A percentile compares a stretch with the other conserved stretches of the same genome.
Evolutionary conservation across 2,329 filamentous ascomycete species (phyloP).

Genomic region (Fusarium clavum): DNA sequence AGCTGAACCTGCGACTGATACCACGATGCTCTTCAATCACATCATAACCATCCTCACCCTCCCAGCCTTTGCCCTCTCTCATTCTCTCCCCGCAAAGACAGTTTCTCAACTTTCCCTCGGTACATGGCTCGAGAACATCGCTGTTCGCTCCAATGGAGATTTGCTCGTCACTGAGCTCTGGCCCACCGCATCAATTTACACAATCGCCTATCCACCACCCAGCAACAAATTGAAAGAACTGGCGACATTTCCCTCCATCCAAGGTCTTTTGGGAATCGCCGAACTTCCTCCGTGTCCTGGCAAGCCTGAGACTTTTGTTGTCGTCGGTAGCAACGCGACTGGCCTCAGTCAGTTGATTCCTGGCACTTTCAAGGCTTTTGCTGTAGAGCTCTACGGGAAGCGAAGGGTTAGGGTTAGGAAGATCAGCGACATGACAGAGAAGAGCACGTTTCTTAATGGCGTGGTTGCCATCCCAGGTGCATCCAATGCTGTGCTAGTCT

Average conservation of each 20-base stretch:
- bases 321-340: constrained; percentile 14
- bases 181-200: constrained; percentile 5
- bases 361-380: constrained; percentile 17
- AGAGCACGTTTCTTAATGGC: constrained; percentile 19
- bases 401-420: neutral
- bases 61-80: neutral
- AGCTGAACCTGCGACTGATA: rapidly evolving
- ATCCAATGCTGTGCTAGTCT: constrained; percentile 8
- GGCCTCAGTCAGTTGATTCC: neutral
- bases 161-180: constrained; percentile 4
- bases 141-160: neutral
- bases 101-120: neutral
- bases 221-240: neutral
- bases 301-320: constrained; percentile 9
- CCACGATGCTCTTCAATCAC: neutral
- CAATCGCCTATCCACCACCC: neutral
- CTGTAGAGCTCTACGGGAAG: neutral
- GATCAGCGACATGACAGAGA: constrained; percentile 13
- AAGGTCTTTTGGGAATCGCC: constrained; percentile 4
- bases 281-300: neutral
- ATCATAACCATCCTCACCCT: neutral
- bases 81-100: neutral
- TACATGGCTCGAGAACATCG: constrained; percentile 5
- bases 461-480: neutral
- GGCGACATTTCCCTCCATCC: neutral